Evolutionary conservation across 2,329 filamentous ascomycete genomes (phyloP).

Genomic region (Biscogniauxia mediterranea): DNA sequence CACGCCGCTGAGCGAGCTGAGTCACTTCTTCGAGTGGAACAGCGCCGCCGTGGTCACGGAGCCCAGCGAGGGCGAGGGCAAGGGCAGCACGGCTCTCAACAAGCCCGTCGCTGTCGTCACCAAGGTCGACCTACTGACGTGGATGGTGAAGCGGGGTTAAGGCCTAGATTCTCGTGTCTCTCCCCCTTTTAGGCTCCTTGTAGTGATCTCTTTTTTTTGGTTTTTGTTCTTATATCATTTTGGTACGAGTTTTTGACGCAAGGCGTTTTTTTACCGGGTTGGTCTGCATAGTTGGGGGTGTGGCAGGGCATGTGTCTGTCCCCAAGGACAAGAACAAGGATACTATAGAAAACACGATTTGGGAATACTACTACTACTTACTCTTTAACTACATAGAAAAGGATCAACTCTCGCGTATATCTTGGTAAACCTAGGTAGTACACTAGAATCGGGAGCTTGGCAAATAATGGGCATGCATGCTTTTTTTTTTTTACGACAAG

Average conservation of each 20-base stretch:
- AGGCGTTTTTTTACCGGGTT: background rate
- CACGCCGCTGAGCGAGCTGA: conserved; percentile 78
- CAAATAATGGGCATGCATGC: background rate
- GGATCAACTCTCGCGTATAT: no score
- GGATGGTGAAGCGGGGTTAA: conserved; percentile 72
- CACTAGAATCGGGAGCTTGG: no score
- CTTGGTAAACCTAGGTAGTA: no score
- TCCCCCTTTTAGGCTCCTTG: background rate
- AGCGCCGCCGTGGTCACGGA: conserved; percentile 94
- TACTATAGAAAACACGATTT: no score
- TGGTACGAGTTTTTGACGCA: background rate
- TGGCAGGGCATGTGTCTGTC: no score
- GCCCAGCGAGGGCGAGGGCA: conserved; percentile 53
- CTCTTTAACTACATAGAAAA: no score
- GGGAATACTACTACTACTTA: no score
- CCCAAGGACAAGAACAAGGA: no score
- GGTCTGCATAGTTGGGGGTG: no score
- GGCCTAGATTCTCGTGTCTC: conserved; percentile 18
- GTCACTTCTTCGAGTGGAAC: conserved; percentile 98
- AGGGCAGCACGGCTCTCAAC: conserved; percentile 46
- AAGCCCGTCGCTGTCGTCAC: conserved; percentile 90
- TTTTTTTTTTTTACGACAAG: conserved; percentile 21
- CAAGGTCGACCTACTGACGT: conserved; percentile 92
- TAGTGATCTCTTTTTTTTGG: background rate
- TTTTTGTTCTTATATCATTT: background rate